Evolutionary conservation across 768 basidiomycete species (phyloP).

Genomic region (Rhodotorula sphaerocarpa): DNA sequence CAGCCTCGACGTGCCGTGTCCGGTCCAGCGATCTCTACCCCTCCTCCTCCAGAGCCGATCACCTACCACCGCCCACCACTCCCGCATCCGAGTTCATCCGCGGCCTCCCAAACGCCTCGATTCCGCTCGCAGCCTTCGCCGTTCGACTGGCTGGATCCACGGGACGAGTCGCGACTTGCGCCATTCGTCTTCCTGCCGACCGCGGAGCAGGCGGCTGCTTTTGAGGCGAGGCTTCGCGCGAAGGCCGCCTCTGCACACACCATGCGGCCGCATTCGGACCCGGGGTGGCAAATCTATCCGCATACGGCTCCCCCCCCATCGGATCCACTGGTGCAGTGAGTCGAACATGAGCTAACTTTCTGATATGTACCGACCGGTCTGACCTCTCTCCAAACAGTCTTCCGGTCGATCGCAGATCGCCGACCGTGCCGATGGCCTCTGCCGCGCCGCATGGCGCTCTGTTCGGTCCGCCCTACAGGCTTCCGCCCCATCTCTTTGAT

Average conservation of each 20-base stretch:
- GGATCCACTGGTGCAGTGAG: too few species aligned
- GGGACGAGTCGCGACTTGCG: constrained; percentile 5
- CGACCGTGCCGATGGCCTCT: too few species aligned
- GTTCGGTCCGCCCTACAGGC: too few species aligned
- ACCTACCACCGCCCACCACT: constrained; percentile 24
- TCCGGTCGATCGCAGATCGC: too few species aligned
- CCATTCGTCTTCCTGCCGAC: constrained; percentile 14
- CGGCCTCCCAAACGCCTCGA: neutral
- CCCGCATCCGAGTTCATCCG: constrained; percentile 3
- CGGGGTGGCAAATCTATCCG: too few species aligned
- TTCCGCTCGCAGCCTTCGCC: neutral
- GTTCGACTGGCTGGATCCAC: constrained; percentile 24
- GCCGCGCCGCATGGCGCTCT: too few species aligned
- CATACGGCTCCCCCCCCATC: too few species aligned
- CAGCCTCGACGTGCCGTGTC: neutral
- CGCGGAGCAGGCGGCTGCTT: constrained; percentile 1
- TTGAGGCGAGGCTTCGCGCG: neutral
- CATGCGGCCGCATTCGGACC: neutral
- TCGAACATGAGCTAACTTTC: too few species aligned
- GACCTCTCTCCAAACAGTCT: too few species aligned
- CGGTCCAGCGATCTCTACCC: neutral
- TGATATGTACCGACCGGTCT: too few species aligned
- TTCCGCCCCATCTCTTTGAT: too few species aligned
- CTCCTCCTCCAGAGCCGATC: constrained; percentile 18
- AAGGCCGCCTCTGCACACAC: neutral